Conservation (phyloP, 2,329 filamentous ascomycete species). For the Colletotrichum sp. region DNA sequence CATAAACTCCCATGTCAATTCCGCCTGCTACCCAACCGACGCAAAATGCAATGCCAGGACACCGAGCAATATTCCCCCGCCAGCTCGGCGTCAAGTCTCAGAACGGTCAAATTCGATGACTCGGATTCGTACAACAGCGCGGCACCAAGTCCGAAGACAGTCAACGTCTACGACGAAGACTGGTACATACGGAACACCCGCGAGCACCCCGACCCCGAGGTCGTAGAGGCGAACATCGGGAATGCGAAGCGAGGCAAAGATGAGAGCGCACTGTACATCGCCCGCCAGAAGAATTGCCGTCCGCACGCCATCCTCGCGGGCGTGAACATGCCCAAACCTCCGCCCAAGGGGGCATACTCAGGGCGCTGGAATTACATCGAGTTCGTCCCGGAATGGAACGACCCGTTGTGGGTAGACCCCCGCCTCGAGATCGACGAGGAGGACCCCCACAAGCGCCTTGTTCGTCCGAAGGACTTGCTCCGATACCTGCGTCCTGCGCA, state of each 20-base stretch:
- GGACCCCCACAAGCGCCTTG: background rate
- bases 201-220: background rate
- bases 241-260: background rate
- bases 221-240: background rate
- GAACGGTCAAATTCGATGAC: background rate
- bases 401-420: slow-evolving; percentile 28
- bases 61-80: background rate
- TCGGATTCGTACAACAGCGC: background rate
- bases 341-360: background rate
- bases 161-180: background rate
- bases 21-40: background rate
- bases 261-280: background rate
- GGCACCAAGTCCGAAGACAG: background rate
- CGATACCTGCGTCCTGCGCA: slow-evolving; percentile 7
- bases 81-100: background rate
- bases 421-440: background rate
- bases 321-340: background rate
- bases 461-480: background rate
- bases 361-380: background rate
- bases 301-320: background rate
- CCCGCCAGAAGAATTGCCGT: background rate
- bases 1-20: background rate
- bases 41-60: background rate
- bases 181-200: background rate
- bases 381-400: slow-evolving; percentile 31